Base-by-base conservation (phyloP, 208 protist genomes). In the Crithidia sp. region DNA sequence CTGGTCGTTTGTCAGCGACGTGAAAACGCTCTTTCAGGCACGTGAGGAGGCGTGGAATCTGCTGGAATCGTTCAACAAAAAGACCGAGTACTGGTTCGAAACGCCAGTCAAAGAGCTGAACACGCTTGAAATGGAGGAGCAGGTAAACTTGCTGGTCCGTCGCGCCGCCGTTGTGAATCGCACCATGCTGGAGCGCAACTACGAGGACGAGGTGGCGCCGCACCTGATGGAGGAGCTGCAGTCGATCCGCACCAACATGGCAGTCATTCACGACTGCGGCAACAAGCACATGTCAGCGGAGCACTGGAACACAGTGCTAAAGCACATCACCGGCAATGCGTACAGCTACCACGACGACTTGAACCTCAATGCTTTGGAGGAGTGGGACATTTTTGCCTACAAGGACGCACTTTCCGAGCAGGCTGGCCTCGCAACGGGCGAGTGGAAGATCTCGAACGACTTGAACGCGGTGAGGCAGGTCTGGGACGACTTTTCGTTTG, bases 261-360 rank as follows among this genome's bases (percentile, higher is more conserved):
- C 81, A 7, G 88, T 96, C 44, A 95, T 98, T 69, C 89, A 98
- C 66, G 92, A 98, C 72, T 97, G 94, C 71, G 91, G 94, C 55
- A 98, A 98, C 74, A 94, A 95, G 74, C 89, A 98, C 77, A 95
- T 98, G 90, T 89, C 88, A 28, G 10, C 77, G 9, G 77, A 86
- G 10, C 94, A 97, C 76, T 98, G 96, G 96, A 93, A 95, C 70
- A 80, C 82, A 55, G 92, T 99, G 41, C 95, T 98, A 52, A 89
- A 96, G 74, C 71, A 79, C 37, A 88, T 98, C 39, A 95, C 90
- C 10, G 91, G 90, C 36, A 77, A 85, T 6, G 85, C 89, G n/a
- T 95, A 92, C 81, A 82, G 82, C 57, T 96, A 96, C 75, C 90
- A 96, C 74, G 89, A 96, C 47, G 92, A 84, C 43, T 72, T 95